Base-by-base conservation (phyloP, 225 moss, liverwort and hornwort genomes). In the Marchantia polymorpha region DNA sequence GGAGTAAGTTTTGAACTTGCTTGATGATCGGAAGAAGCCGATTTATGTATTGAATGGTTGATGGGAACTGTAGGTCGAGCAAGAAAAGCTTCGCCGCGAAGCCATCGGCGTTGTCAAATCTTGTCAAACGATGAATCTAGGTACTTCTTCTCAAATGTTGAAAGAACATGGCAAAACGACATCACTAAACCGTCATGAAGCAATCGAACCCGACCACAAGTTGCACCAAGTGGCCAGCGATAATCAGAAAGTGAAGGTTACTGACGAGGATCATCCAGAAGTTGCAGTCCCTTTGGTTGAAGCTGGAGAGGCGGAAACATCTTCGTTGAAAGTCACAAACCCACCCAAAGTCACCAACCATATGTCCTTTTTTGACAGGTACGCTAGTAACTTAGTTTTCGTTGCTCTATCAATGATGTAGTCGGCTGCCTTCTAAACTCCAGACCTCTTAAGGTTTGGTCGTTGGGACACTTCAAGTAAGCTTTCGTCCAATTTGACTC, bases 31-130 rank as follows among this genome's bases (percentile, higher is more conserved):
- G 61, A 61, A 23, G 61, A 61, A 61, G 9, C 61, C n/a, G 23
- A 30, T 39, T 39, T 2, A 39, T 39, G 52, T 73, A 15, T 12
- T 54, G 20, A 54, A 17, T 26, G 7, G 26, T 46, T 2, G 20
- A 63, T 30, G 8, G n/a, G 12, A 1, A 47, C 66, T 83, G 80
- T 47, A 87, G 87, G 60, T 87, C 64, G 84, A 80, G 69, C 70
- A 84, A 60, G 87, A 87, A 64, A 82, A 74, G 74, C 80, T 87
- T 70, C 82, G 82, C 19, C 73, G 84, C 46, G 84, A 87, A 55
- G 82, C 72, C 63, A 47, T 74, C 54, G 20, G 69, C 19, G 69
- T 77, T 25, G 39, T 78, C 49, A 83, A 81, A 74, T n/a, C 70
- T 63, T 50, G 31, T 75, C 52, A 74, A n/a, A 17, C 9, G 19